Conservation (phyloP, 1,284 basidiomycete genomes). For the Apiotrichum veenhuisii region DNA sequence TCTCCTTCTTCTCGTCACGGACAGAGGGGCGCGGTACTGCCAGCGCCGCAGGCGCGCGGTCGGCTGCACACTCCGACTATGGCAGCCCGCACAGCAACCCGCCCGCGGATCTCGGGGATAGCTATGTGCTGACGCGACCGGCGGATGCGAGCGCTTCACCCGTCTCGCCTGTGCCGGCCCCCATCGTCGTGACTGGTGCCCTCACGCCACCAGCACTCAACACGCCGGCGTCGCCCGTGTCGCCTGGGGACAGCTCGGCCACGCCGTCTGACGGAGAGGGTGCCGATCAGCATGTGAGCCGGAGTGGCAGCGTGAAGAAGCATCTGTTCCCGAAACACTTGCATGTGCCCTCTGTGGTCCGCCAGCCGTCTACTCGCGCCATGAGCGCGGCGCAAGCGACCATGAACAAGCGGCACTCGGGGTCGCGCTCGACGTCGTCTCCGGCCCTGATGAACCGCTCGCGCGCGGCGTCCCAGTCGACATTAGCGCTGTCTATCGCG, state of each 20-base stretch:
- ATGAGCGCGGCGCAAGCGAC: not conserved
- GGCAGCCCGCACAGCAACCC: constrained; percentile 1
- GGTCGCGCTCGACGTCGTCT: not conserved
- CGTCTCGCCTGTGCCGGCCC: constrained; percentile 6
- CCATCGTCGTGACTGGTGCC: not conserved
- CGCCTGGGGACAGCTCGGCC: constrained; percentile 10
- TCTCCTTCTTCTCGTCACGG: constrained; percentile 63
- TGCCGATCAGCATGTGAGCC: not conserved
- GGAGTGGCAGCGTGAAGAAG: constrained; percentile 5
- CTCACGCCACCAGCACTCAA: not conserved
- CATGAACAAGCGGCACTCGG: no score
- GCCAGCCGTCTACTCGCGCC: not conserved
- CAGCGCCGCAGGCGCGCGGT: not conserved
- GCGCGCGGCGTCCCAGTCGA: constrained; percentile 26
- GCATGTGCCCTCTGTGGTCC: constrained; percentile 31
- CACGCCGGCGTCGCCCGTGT: not conserved
- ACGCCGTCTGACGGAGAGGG: constrained; percentile 7
- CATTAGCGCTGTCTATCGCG: constrained; percentile 36
- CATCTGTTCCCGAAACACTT: constrained; percentile 41
- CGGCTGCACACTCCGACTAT: not conserved
- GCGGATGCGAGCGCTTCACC: constrained; percentile 9
- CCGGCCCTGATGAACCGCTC: constrained; percentile 3
- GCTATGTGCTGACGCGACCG: constrained; percentile 5
- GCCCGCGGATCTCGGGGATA: constrained; percentile 26
- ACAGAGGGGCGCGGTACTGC: not conserved